Evolutionary conservation across 2,329 filamentous ascomycete species (phyloP), one percentile per base, ranked within the genome.

Genomic region (Arthrobotrys sinensis): DNA sequence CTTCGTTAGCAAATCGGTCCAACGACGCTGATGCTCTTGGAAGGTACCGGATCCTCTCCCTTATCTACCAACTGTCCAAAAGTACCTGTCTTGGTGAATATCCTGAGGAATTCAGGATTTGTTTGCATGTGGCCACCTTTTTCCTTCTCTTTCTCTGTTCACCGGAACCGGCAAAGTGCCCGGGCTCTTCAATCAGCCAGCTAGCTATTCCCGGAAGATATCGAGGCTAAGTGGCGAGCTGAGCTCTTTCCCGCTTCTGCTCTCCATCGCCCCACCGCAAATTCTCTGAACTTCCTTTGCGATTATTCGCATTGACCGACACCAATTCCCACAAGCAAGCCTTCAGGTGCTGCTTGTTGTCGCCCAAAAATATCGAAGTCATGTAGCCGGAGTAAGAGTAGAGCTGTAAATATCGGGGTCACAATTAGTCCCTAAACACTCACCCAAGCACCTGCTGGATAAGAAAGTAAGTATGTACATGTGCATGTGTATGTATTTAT

Each of bases 121-220:
- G 34, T 28, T 60, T 60, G 34, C 55, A 60, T 60, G 55, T 60
- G 55, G 55, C 55, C 55, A 60, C 55, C 34, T 43, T 60, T 60
- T 43, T 32, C 14, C 19, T 24, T 40, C n/a, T 28, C 21, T 38
- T 70, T 34, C 38, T 52, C 40, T 36, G 28, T 48, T 24, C 60
- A 64, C 69, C 69, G 69, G 69, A 73, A 73, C 69, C 62, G 50
- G 69, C 60, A 63, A 73, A 60, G 69, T 63, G 69, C 60, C 69
- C 60, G 57, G 43, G 40, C 69, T 64, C 50, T 36, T 62, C 36
- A 40, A 40, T 38, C 52, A 57, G 40, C 40, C 21, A 38, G 60
- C 60, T 64, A 45, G 50, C 69, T 65, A 36, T 52, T 65, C 36
- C 69, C 69, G 69, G 69, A 65, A 62, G 36, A 72, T 72, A 24